Conservation (phyloP, 768 basidiomycete genomes). For the Coprinopsis cinerea region DNA sequence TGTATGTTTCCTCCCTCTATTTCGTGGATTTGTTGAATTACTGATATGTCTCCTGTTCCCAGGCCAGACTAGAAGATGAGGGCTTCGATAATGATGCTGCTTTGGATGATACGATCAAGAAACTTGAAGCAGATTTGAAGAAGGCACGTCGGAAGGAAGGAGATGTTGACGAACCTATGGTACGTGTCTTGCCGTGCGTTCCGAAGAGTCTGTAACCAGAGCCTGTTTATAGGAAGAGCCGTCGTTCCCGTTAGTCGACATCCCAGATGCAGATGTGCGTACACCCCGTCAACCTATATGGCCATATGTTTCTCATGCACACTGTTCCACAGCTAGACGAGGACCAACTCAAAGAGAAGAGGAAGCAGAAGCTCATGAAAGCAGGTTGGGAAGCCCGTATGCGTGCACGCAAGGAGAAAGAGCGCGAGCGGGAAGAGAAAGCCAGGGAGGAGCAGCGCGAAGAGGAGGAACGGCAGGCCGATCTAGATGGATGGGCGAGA, state of each 20-base stretch:
- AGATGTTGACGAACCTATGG: conserved; percentile 58
- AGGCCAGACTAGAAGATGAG: conserved; percentile 60
- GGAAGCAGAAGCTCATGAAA: conserved; percentile 87
- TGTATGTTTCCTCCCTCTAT: conserved; percentile 32
- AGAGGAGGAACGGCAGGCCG: conserved; percentile 66
- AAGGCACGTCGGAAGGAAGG: conserved; percentile 77
- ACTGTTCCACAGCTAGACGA: conserved; percentile 72
- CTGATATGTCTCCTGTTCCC: neutral
- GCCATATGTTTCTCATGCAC: neutral
- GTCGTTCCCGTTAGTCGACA: conserved; percentile 85
- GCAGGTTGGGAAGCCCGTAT: conserved; percentile 90
- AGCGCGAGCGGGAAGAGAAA: conserved; percentile 72
- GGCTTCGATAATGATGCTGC: conserved; percentile 75
- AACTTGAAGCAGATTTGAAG: conserved; percentile 73
- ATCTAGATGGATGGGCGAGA: conserved; percentile 68
- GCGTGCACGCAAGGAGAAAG: conserved; percentile 80
- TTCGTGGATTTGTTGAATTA: neutral
- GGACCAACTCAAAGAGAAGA: conserved; percentile 90
- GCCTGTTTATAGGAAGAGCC: conserved; percentile 81
- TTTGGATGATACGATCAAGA: conserved; percentile 80
- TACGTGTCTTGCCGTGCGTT: conserved; percentile 22
- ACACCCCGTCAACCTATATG: conserved; percentile 11
- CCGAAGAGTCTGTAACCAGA: too few relatives aligned
- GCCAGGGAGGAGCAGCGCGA: conserved; percentile 68
- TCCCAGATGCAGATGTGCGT: conserved; percentile 78